Evolutionary conservation across 768 basidiomycete genomes (phyloP).

Genomic region (Phanerochaete sordida): DNA sequence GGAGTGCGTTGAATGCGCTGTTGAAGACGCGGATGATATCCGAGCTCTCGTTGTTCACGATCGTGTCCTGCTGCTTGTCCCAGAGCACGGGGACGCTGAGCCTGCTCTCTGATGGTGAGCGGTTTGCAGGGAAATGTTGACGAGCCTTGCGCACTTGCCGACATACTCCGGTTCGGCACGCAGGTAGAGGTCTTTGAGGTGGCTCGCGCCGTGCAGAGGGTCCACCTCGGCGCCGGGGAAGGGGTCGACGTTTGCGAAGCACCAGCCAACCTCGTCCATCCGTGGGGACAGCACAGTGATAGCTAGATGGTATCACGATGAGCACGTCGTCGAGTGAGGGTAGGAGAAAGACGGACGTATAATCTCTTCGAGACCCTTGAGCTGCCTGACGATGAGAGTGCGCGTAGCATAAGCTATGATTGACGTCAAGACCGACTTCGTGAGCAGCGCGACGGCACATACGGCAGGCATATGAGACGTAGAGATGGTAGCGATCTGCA

Average conservation of each 20-base stretch:
- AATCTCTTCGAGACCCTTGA: slow-evolving; percentile 87
- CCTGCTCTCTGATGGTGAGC: too few species aligned
- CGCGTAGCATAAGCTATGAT: slow-evolving; percentile 89
- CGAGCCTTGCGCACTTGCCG: slow-evolving; percentile 65
- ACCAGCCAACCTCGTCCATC: slow-evolving; percentile 85
- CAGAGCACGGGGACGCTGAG: slow-evolving; percentile 91
- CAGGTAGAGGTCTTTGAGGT: slow-evolving; percentile 85
- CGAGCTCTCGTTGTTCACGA: slow-evolving; percentile 94
- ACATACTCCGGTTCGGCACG: slow-evolving; percentile 66
- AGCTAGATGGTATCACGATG: slow-evolving; percentile 43
- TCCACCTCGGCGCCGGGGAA: slow-evolving; percentile 78
- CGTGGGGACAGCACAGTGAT: slow-evolving; percentile 71
- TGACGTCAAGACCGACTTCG: too few species aligned
- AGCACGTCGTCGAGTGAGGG: neutral
- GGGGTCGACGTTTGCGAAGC: slow-evolving; percentile 66
- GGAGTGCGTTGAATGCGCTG: slow-evolving; percentile 69
- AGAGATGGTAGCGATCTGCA: slow-evolving; percentile 86
- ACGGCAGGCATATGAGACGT: slow-evolving; percentile 87
- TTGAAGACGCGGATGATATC: slow-evolving; percentile 97
- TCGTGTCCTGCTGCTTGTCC: slow-evolving; percentile 84
- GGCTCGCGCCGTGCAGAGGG: slow-evolving; percentile 60
- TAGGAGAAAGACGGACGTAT: neutral
- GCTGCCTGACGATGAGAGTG: slow-evolving; percentile 80
- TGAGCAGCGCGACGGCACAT: too few species aligned
- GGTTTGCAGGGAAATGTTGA: too few species aligned